Conservation (phyloP, 1,284 basidiomycete genomes). For the Xerocomus minutiporus region DNA sequence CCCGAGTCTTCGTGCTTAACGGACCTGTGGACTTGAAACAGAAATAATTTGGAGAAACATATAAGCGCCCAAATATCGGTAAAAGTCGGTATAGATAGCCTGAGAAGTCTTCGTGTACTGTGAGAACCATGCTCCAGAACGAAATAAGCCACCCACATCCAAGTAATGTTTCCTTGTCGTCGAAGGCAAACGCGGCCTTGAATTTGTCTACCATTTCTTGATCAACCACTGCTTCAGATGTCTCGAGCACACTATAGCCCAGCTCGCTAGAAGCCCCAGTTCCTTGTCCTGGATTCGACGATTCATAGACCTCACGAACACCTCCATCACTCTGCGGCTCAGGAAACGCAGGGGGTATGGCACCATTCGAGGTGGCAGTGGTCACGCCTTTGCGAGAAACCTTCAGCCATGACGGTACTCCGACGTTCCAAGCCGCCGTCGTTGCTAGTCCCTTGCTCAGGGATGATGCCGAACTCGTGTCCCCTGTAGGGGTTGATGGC, state of each 20-base stretch:
- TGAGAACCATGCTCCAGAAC: conserved; percentile 9
- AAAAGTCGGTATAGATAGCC: conserved; percentile 84
- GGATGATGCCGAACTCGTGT: conserved; percentile 28
- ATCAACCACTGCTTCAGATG: conserved; percentile 58
- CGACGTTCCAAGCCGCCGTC: conserved; percentile 50
- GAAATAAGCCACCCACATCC: conserved; percentile 60
- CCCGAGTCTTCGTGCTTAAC: conserved; percentile 71
- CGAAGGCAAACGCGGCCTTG: conserved; percentile 73
- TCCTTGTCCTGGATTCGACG: conserved; percentile 20
- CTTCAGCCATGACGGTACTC: conserved; percentile 70
- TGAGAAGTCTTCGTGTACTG: conserved; percentile 64
- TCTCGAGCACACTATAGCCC: conserved; percentile 73
- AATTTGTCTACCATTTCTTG: conserved; percentile 72
- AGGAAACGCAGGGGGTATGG: conserved; percentile 7
- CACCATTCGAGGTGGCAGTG: conserved; percentile 8
- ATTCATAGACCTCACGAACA: conserved; percentile 54
- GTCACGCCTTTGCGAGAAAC: conserved; percentile 46
- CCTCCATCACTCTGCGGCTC: conserved; percentile 21
- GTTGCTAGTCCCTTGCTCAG: conserved; percentile 24
- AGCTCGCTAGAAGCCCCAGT: conserved; percentile 48
- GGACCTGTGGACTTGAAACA: conserved; percentile 86
- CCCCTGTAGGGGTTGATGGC: conserved; percentile 54
- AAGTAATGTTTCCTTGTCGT: conserved; percentile 80
- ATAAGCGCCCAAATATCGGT: conserved; percentile 82
- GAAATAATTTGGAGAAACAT: conserved; percentile 82